Percentiles rank a stretch among this genome's conserved stretches.
These are phyloP conservation scores for Nitzschia putrida DNA, from an alignment of 108 stramenopile species.

Conservation along the genomic window DNA sequence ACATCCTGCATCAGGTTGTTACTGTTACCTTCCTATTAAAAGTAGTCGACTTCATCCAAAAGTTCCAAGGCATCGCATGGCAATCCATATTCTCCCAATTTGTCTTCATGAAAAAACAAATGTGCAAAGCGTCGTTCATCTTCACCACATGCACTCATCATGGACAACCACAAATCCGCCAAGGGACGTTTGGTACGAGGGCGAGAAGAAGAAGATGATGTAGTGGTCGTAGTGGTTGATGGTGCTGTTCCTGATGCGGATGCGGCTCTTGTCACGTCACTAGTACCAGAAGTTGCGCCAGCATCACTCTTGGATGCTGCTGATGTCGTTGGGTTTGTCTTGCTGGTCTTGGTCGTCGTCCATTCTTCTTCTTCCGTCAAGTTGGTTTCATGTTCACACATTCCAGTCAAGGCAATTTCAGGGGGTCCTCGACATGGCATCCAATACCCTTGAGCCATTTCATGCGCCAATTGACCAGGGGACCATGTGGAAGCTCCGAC, in stretches of 20 bases:
- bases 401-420: slow-evolving; percentile 64
- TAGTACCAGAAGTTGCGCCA: slow-evolving; percentile 3
- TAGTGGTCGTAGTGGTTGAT: too few species aligned
- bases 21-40: background rate
- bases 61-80: slow-evolving; percentile 31
- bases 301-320: slow-evolving; percentile 8
- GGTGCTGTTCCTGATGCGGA: background rate
- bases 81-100: slow-evolving; percentile 23
- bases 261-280: slow-evolving; percentile 3
- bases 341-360: too few species aligned
- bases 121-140: slow-evolving; percentile 75
- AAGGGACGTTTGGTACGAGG: slow-evolving; percentile 38
- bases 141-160: slow-evolving; percentile 74
- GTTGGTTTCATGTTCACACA: slow-evolving; percentile 57
- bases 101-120: slow-evolving; percentile 50
- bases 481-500: slow-evolving; percentile 80
- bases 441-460: slow-evolving; percentile 83
- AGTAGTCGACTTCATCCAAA: background rate
- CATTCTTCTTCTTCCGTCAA: slow-evolving; percentile 9
- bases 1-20: too few species aligned
- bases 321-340: background rate
- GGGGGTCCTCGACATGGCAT: slow-evolving; percentile 70
- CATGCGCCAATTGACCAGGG: slow-evolving; percentile 71
- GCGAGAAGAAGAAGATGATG: too few species aligned
- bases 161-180: slow-evolving; percentile 78